phyloP scores from a whole-genome alignment of 2,329 filamentous ascomycete species.

The Diaporthe citriasiana region DNA sequence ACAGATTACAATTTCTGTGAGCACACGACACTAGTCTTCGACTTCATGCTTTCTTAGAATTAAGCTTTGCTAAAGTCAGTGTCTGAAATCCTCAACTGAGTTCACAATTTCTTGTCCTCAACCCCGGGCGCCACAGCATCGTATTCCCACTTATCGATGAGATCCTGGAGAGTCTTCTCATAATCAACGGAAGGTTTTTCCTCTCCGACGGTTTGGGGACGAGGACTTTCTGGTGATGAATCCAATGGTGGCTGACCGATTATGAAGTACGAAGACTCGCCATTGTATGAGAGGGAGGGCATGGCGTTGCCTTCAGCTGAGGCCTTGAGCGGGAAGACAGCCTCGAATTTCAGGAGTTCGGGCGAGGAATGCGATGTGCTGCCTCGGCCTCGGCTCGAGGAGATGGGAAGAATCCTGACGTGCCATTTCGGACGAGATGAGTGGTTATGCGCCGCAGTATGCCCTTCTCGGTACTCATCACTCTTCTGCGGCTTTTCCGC shows the following conservation, averaged over 20 bases:
- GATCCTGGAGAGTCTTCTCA: slow-evolving; percentile 12
- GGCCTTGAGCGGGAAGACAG: slow-evolving; percentile 21
- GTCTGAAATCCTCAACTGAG: not conserved
- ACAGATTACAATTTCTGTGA: not conserved
- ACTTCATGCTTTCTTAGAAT: not conserved
- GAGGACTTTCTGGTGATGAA: not conserved
- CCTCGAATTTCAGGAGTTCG: slow-evolving; percentile 28
- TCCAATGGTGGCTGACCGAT: slow-evolving; percentile 4
- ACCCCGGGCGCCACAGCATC: not conserved
- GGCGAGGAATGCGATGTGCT: not conserved
- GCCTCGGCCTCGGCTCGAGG: not conserved
- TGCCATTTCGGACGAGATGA: slow-evolving; percentile 5
- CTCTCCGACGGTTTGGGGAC: not conserved
- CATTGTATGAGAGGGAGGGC: not conserved
- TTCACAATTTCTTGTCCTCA: not conserved
- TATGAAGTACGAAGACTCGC: slow-evolving; percentile 28
- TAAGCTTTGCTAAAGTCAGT: not conserved
- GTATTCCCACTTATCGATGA: slow-evolving; percentile 25
- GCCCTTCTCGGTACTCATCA: not conserved
- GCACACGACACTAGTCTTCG: not conserved
- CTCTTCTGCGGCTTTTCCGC: not conserved
- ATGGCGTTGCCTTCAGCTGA: not conserved
- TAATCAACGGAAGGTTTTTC: not conserved
- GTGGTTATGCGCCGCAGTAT: not conserved
- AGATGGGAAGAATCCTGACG: slow-evolving; percentile 27